phyloP scores from a whole-genome alignment of 768 basidiomycete species.

The Suillus variegatus region DNA sequence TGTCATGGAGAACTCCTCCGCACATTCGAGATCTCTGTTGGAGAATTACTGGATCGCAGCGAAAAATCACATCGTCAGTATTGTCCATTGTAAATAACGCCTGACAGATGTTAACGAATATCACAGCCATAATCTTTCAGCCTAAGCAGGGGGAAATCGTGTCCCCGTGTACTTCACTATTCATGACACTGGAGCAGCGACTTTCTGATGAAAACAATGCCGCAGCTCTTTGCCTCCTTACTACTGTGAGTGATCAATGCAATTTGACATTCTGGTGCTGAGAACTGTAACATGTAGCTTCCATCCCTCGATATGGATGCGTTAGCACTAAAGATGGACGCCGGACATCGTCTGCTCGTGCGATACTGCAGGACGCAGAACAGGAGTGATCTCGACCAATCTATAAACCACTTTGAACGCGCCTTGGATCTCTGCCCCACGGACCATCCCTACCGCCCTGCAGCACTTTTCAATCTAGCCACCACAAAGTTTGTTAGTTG shows the following conservation, averaged over 20 bases:
- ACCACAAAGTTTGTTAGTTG: neutral
- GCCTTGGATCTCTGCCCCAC: neutral
- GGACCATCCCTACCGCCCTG: neutral
- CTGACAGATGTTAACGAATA: neutral
- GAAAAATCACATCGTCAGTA: no score
- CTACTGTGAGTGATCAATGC: neutral
- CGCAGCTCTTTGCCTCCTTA: no score
- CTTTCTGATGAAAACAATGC: neutral
- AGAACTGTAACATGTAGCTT: neutral
- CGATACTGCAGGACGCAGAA: neutral
- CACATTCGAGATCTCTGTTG: no score
- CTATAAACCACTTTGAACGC: neutral
- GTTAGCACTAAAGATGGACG: neutral
- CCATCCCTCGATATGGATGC: neutral
- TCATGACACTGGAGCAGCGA: neutral
- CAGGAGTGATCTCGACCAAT: neutral
- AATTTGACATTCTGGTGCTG: neutral
- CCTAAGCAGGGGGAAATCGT: neutral
- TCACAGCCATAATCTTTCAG: neutral
- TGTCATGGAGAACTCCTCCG: slow-evolving; percentile 11
- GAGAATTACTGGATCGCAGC: no score
- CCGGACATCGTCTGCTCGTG: neutral
- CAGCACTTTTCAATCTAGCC: neutral
- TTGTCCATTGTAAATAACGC: no score
- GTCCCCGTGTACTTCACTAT: neutral